Evolutionary conservation across 1,284 basidiomycete species (phyloP), one percentile per base, ranked within the genome.

Genomic region (Mycena sp.): DNA sequence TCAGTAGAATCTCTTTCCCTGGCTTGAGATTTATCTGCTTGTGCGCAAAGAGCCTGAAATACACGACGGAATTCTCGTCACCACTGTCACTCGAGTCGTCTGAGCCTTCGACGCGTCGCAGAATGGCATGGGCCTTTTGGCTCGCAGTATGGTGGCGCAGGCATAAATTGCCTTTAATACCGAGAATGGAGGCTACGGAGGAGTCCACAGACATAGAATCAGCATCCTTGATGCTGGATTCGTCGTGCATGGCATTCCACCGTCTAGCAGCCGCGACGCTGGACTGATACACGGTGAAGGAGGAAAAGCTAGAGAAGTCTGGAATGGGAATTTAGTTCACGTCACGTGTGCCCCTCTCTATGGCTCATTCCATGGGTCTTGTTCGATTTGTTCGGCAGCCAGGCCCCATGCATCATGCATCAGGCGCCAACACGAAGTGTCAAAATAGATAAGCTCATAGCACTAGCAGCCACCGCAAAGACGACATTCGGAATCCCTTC

Each of bases 11-110:
- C 74, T 87, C 86, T 73, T 87, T 88, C 60, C 88, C 88, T 11
- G 87, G 85, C 70, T 83, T 88, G 69, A 88, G 82, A 70, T 86
- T 85, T 71, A 90, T 87, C 63, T 85, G 78, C 76, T 90, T 90
- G 66, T 83, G 81, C 4, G 88, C 86, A 72, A 88, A 87, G 9
- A 90, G 76, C 70, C 81, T 84, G 71, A 88, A 90, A 72, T 82
- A 84, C 28, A 83, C 80, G 58, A 83, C 70, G 26, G 74, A 69
- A 23, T 25, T 43, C 16, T 69, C 69, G 23, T 79, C 77, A 12
- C 72, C 78, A 56, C 79, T 78, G 61, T 81, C 81, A 53, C 70
- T 71, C 16, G 83, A 75, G 67, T 81, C 80, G 16, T 83, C 82
- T 7, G 80, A 73, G 26, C 78, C 59, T 62, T 82, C 80, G 64